Base-by-base conservation (phyloP, 2,329 filamentous ascomycete genomes). In the Fusarium graminum region DNA sequence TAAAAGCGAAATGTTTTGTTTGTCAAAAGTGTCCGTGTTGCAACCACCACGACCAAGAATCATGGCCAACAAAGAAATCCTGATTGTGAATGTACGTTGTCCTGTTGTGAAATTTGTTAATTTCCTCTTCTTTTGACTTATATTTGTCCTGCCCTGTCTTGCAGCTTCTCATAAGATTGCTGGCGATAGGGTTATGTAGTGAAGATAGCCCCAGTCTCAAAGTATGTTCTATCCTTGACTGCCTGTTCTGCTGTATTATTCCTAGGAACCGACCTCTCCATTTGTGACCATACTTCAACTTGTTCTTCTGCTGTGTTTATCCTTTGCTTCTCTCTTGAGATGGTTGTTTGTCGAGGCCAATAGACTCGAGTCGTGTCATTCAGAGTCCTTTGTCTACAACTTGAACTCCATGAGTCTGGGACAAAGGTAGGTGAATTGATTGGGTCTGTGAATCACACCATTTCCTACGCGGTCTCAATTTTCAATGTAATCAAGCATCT, bases 311-410 rank as follows among this genome's bases (percentile, higher is more conserved):
- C 10, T 17, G 16, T 17, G 16, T 2, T 8, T 36, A 4, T 36
- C 7, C n/a, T 36, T 17, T n/a, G 6, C 10, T 17, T n/a, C 34
- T 36, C 16, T 9, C 34, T 36, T 5, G 8, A 10, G 28, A 9
- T 29, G 28, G 8, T 9, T n/a, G 16, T 16, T 10, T 4, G 34
- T 36, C 34, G 16, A 36, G 34, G n/a, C 8, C 16, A 12, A 17
- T 9, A 17, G 19, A 25, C 41, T n/a, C 9, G 22, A 30, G 19
- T 41, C 34, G 17, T 10, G 14, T 45, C 28, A 5, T 9, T 8
- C 11, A 9, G n/a, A 41, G n/a, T 25, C 28, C 34, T 59, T 59
- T 59, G 52, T 49, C 11, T 14, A 22, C 16, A 10, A 13, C n/a
- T 16, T 41, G 16, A 14, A 32, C 12, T 16, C 14, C 9, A 9